Evolutionary conservation across 306 rosid species (phyloP).

Genomic region (Herpetospermum pedunculosum): DNA sequence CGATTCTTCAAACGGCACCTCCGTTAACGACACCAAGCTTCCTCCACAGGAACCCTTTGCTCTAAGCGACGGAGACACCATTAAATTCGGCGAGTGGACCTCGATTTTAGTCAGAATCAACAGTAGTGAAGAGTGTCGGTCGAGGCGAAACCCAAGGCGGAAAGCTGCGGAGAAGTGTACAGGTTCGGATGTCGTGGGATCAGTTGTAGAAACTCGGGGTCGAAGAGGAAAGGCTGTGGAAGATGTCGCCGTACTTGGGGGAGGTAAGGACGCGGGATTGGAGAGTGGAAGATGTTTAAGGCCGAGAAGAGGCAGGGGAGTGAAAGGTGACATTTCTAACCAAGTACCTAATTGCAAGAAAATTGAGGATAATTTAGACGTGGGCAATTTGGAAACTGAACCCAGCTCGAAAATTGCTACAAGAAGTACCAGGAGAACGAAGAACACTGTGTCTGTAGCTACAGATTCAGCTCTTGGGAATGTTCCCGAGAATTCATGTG

Average conservation of each 20-base stretch:
- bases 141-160: conserved; percentile 41
- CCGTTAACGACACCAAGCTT: conserved; percentile 29
- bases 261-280: not conserved
- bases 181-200: not conserved
- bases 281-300: conserved; percentile 12
- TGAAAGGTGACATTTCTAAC: conserved; percentile 3
- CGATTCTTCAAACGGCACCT: conserved; percentile 74
- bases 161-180: conserved; percentile 11
- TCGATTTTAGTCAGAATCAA: conserved; percentile 32
- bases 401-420: not conserved
- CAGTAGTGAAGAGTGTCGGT: conserved; percentile 6
- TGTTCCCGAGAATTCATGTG: conserved; percentile 14
- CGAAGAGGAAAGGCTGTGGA: conserved; percentile 18
- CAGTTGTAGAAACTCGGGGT: conserved; percentile 2
- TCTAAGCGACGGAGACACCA: conserved; percentile 30
- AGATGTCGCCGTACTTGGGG: not conserved
- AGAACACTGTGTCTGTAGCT: conserved; percentile 9
- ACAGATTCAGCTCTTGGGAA: conserved; percentile 4
- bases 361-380: not conserved
- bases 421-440: conserved; percentile 18
- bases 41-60: conserved; percentile 25
- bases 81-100: conserved; percentile 59
- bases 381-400: not conserved
- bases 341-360: conserved; percentile 2
- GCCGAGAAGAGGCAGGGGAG: conserved; percentile 21